A percentile compares a stretch with the other conserved stretches of the same genome.
Conservation (phyloP, 768 basidiomycete genomes). For the Ephemerocybe angulata region DNA sequence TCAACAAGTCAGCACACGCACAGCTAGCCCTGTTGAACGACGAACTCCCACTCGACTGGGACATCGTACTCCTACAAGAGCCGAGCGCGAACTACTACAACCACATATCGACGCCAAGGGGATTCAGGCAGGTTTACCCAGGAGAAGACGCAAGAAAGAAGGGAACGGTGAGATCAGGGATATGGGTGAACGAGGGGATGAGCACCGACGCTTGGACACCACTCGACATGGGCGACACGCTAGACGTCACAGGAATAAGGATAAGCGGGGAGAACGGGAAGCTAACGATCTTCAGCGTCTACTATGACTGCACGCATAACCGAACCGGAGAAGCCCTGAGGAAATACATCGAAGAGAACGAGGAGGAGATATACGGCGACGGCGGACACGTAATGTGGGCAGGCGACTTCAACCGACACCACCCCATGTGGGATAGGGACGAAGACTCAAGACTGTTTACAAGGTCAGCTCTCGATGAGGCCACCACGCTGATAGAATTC, state of each 20-base stretch:
- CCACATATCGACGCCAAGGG: constrained; percentile 15
- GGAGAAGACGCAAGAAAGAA: not conserved
- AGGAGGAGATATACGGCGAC: not conserved
- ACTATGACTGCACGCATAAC: constrained; percentile 13
- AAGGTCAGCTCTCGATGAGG: constrained; percentile 12
- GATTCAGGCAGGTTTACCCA: constrained; percentile 20
- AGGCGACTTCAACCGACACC: constrained; percentile 41
- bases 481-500: constrained; percentile 25
- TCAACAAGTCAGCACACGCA: constrained; percentile 14
- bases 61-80: constrained; percentile 38
- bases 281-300: constrained; percentile 19
- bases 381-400: constrained; percentile 24
- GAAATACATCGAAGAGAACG: not conserved
- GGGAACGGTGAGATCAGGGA: constrained; percentile 11
- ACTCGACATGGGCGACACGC: constrained; percentile 9
- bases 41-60: constrained; percentile 15
- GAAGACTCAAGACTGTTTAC: constrained; percentile 34
- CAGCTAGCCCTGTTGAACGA: constrained; percentile 14
- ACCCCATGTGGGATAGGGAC: constrained; percentile 36
- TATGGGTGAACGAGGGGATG: constrained; percentile 16
- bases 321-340: not conserved
- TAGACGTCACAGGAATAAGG: constrained; percentile 16
- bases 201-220: constrained; percentile 15
- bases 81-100: constrained; percentile 26
- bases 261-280: not conserved